Conservation (phyloP, 306 rosid genomes). For the Dalbergia cochinchinensis region DNA sequence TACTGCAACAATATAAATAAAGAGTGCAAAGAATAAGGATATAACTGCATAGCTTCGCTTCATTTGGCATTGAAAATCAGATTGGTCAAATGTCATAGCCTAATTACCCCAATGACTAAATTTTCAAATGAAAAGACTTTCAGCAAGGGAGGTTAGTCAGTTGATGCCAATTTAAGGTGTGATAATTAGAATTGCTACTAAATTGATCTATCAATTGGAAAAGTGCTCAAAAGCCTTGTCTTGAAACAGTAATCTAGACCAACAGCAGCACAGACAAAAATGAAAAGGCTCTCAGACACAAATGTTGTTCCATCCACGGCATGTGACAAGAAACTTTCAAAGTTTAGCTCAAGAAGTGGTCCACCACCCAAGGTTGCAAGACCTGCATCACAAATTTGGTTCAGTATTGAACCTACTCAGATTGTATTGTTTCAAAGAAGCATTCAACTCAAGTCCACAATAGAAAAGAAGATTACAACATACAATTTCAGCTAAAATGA, state of each 20-base stretch:
- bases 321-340: constrained; percentile 67
- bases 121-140: neutral
- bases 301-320: constrained; percentile 67
- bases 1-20: neutral
- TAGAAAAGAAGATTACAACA: constrained; percentile 4
- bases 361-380: constrained; percentile 72
- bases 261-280: constrained; percentile 79
- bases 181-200: constrained; percentile 42
- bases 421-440: constrained; percentile 19
- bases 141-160: neutral
- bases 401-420: constrained; percentile 25
- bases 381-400: constrained; percentile 62
- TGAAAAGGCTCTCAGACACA: constrained; percentile 67
- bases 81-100: neutral
- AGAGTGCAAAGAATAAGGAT: neutral
- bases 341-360: constrained; percentile 60
- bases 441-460: constrained; percentile 12
- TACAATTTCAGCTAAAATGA: neutral
- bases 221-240: constrained; percentile 69
- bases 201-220: constrained; percentile 61
- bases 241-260: constrained; percentile 81
- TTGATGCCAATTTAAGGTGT: constrained; percentile 11
- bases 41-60: neutral
- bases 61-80: neutral
- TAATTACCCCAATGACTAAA: neutral